Evolutionary conservation across 768 basidiomycete genomes (phyloP).

Genomic region (Tricholoma terreum): DNA sequence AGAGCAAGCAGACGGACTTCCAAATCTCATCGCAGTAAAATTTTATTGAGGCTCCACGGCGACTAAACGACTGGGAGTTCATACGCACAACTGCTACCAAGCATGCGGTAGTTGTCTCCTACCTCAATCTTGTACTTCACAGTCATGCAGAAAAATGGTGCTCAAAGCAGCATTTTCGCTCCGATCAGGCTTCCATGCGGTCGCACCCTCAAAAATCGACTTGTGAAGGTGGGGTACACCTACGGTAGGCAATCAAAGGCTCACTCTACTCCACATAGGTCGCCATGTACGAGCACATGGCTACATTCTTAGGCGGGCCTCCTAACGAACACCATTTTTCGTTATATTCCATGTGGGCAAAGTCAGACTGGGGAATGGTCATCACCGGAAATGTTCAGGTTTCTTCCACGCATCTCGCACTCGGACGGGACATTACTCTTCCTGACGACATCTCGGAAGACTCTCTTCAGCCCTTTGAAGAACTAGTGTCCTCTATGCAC

Average conservation of each 20-base stretch:
- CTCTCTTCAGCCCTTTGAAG: conserved; percentile 47
- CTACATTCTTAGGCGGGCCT: conserved; percentile 59
- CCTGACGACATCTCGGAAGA: conserved; percentile 43
- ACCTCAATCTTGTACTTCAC: neutral
- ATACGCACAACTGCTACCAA: neutral
- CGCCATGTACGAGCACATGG: conserved; percentile 88
- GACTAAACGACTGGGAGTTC: too few species aligned
- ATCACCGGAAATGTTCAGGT: conserved; percentile 86
- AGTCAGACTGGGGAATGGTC: conserved; percentile 82
- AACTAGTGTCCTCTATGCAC: conserved; percentile 51
- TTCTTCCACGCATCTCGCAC: conserved; percentile 52
- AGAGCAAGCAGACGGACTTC: conserved; percentile 10
- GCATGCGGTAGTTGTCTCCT: neutral
- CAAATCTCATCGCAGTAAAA: neutral
- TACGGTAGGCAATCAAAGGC: neutral
- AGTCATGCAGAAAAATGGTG: conserved; percentile 3
- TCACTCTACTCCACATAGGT: conserved; percentile 45
- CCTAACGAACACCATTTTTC: conserved; percentile 63
- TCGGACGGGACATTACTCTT: conserved; percentile 71
- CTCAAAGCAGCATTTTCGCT: conserved; percentile 16
- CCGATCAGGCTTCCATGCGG: conserved; percentile 40
- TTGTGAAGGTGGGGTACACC: conserved; percentile 47
- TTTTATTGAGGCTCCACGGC: too few species aligned
- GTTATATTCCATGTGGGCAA: conserved; percentile 75
- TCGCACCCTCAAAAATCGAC: conserved; percentile 41